Evolutionary conservation across 345 rosid genomes (phyloP).

Genomic region (Ceriops tagal): DNA sequence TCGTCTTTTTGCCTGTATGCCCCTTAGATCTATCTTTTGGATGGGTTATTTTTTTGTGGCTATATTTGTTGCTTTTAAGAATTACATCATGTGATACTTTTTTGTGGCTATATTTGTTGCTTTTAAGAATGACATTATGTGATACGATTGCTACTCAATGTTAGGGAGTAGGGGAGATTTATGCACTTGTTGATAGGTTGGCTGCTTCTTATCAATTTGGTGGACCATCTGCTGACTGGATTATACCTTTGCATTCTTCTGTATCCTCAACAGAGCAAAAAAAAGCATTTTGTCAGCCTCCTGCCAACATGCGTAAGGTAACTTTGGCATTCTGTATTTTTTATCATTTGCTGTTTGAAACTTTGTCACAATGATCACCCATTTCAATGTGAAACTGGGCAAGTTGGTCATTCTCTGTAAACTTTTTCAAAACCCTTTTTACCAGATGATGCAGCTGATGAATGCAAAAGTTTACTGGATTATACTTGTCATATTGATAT

Average conservation of each 20-base stretch:
- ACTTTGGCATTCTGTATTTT: constrained; percentile 11
- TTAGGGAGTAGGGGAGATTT: constrained; percentile 82
- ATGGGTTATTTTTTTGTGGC: neutral
- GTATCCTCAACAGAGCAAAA: constrained; percentile 67
- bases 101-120: neutral
- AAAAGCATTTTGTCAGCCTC: constrained; percentile 73
- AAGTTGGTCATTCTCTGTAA: no score
- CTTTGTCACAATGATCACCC: no score
- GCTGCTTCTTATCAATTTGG: constrained; percentile 79
- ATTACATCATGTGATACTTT: constrained; percentile 12
- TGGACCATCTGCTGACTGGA: constrained; percentile 78
- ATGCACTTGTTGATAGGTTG: constrained; percentile 65
- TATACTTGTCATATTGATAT: no score
- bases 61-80: neutral
- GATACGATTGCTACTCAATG: constrained; percentile 9
- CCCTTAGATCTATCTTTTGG: constrained; percentile 4
- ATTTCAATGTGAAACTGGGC: no score
- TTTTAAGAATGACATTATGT: constrained; percentile 4
- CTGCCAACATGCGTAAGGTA: constrained; percentile 73
- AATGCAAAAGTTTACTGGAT: no score
- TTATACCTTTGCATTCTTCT: constrained; percentile 88
- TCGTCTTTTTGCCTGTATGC: constrained; percentile 83
- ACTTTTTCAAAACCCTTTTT: no score
- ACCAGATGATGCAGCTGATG: no score
- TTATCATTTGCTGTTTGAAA: neutral